A percentile compares a stretch with the other conserved stretches of the same genome.
Evolutionary conservation across 768 basidiomycete species (phyloP).

Genomic region (Epithele typhae): DNA sequence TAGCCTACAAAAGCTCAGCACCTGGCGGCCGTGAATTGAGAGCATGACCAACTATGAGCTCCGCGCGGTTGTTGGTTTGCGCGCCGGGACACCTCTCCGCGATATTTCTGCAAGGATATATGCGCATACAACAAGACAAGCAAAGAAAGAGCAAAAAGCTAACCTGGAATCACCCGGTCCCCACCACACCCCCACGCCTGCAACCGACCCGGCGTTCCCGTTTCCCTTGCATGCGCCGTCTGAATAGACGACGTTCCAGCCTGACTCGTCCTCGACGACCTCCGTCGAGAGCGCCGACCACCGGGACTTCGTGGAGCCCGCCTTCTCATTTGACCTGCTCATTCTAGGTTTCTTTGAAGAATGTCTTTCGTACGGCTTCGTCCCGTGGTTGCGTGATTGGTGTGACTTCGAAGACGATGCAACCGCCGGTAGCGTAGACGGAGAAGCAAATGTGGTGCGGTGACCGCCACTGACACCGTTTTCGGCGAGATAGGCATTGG

Average conservation of each 20-base stretch:
- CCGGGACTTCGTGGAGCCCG: not conserved
- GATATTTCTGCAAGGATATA: constrained; percentile 61
- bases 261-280: constrained; percentile 22
- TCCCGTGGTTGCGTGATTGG: not conserved
- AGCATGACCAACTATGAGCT: constrained; percentile 57
- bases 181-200: constrained; percentile 93
- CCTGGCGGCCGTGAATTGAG: not conserved
- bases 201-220: constrained; percentile 59
- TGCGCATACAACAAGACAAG: not conserved
- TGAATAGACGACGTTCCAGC: constrained; percentile 61
- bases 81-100: constrained; percentile 77
- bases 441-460: not conserved
- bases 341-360: not conserved
- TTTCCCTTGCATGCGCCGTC: constrained; percentile 90
- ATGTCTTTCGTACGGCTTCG: constrained; percentile 1
- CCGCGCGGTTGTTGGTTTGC: constrained; percentile 88
- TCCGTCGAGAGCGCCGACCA: constrained; percentile 9
- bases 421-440: not conserved
- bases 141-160: constrained; percentile 4
- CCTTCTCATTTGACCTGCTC: not conserved
- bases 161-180: constrained; percentile 64
- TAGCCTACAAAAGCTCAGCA: constrained; percentile 50
- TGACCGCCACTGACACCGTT: too few relatives aligned
- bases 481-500: constrained; percentile 47
- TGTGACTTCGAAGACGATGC: not conserved